Percentiles rank a stretch among this genome's conserved stretches.
These are phyloP conservation scores for Chloris gayana DNA, from an alignment of 176 grass and related monocot species.

Conservation along the genomic window DNA sequence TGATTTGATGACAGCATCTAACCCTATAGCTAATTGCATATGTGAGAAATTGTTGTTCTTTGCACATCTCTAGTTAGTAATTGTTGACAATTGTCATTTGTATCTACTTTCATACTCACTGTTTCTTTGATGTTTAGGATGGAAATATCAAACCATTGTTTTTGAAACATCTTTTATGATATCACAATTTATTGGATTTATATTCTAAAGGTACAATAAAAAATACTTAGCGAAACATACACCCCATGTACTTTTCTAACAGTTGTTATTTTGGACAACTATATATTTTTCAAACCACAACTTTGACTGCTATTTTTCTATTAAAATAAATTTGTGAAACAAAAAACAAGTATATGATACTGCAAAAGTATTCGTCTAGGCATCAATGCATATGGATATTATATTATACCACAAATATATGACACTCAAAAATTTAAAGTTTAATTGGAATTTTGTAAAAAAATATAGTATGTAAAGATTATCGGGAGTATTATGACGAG, in stretches of 20 bases:
- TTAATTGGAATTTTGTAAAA: no score
- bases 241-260: neutral
- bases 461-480: no score
- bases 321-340: neutral
- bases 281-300: neutral
- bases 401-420: no score
- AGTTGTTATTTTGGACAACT: neutral
- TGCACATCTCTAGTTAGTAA: neutral
- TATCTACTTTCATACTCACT: neutral
- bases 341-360: neutral
- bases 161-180: neutral
- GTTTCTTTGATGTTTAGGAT: no score
- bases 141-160: neutral
- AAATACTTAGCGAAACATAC: neutral
- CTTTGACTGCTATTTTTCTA: neutral
- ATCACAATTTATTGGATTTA: no score
- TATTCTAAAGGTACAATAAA: no score
- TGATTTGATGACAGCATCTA: slow-evolving; percentile 18
- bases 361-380: neutral
- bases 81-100: neutral
- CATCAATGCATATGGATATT: neutral
- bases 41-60: neutral
- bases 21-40: neutral
- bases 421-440: no score
- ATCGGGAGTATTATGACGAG: no score